A percentile compares a stretch with the other conserved stretches of the same genome.
These are phyloP conservation scores for Naganishia vaughanmartiniae DNA, from an alignment of 768 basidiomycete genomes.

Conservation along the genomic window DNA sequence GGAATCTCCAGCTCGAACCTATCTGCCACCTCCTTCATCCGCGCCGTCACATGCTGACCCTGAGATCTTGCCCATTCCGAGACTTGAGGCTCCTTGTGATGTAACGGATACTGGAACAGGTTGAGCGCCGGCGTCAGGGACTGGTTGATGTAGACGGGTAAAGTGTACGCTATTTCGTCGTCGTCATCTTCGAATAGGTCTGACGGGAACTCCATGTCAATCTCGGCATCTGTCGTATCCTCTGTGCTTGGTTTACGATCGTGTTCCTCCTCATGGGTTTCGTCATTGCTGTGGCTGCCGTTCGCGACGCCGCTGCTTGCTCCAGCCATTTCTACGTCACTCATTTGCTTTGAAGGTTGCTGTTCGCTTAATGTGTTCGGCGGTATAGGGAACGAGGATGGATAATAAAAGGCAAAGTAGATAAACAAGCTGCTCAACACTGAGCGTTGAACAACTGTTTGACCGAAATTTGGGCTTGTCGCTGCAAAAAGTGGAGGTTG, in stretches of 20 bases:
- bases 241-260: background rate
- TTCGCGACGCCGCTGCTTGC: background rate
- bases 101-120: constrained; percentile 52
- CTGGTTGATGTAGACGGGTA: constrained; percentile 51
- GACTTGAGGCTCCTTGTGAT: constrained; percentile 36
- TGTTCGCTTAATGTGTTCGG: background rate
- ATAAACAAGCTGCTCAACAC: no score
- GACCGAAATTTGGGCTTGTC: constrained; percentile 19
- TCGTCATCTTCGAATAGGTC: constrained; percentile 30
- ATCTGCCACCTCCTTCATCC: constrained; percentile 46
- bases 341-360: background rate
- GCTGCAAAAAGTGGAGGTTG: constrained; percentile 7
- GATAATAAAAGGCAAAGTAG: no score
- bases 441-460: no score
- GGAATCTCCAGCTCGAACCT: constrained; percentile 52
- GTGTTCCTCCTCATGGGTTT: background rate
- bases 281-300: background rate
- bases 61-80: constrained; percentile 42
- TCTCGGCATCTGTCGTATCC: background rate
- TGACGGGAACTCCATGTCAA: background rate
- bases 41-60: constrained; percentile 42
- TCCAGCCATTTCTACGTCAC: background rate
- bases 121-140: constrained; percentile 41
- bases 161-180: constrained; percentile 39
- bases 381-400: background rate